Evolutionary conservation across 2,329 filamentous ascomycete genomes (phyloP).

Genomic region (Cladobotryum mycophilum): DNA sequence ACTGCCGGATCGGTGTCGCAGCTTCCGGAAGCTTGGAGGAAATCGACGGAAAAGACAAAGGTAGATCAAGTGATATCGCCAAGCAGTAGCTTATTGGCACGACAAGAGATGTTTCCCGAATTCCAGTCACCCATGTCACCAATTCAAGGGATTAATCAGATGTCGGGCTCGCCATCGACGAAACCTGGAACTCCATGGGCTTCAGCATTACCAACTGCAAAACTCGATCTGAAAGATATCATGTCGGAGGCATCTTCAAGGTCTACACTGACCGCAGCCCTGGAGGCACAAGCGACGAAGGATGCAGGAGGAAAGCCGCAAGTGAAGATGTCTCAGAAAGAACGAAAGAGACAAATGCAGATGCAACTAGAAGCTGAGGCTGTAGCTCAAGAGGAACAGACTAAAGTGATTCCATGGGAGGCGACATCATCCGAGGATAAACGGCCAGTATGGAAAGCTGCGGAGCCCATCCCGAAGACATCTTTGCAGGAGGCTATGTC

Average conservation of each 20-base stretch:
- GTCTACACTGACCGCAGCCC: conserved; percentile 48
- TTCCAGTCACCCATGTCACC: not conserved
- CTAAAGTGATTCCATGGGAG: conserved; percentile 39
- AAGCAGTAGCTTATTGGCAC: conserved; percentile 12
- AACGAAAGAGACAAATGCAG: conserved; percentile 78
- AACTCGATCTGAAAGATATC: conserved; percentile 70
- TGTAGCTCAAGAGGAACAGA: conserved; percentile 28
- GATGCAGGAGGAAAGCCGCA: conserved; percentile 34
- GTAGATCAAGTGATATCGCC: conserved; percentile 13
- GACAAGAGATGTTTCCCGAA: not conserved
- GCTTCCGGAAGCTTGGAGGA: conserved; percentile 24
- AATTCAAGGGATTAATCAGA: not conserved
- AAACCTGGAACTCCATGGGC: conserved; percentile 42
- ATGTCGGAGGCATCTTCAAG: conserved; percentile 54
- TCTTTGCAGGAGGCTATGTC: conserved; percentile 45
- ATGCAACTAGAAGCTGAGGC: conserved; percentile 47
- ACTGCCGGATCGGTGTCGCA: conserved; percentile 24
- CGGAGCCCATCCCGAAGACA: conserved; percentile 41
- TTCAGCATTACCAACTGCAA: conserved; percentile 49
- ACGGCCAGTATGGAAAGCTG: conserved; percentile 61
- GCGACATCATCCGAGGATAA: conserved; percentile 32
- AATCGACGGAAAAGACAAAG: conserved; percentile 20
- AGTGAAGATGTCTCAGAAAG: conserved; percentile 78
- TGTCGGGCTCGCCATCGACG: conserved; percentile 5
- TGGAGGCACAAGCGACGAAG: conserved; percentile 45